Evolutionary conservation across 1,139 yeast genomes (phyloP).

Genomic region (Candida buenavistaensis): DNA sequence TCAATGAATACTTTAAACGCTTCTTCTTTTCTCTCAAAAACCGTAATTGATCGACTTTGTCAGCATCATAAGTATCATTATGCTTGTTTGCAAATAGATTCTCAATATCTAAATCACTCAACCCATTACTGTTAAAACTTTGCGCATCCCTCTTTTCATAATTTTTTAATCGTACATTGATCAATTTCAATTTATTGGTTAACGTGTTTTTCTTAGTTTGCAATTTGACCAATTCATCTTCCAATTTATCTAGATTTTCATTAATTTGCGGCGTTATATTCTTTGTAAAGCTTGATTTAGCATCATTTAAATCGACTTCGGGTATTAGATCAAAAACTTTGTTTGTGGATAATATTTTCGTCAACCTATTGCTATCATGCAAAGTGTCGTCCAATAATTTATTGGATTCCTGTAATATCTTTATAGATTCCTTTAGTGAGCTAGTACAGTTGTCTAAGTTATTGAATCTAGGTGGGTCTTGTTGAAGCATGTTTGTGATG

Average conservation of each 20-base stretch:
- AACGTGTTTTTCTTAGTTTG: slow-evolving; percentile 26
- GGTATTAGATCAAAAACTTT: slow-evolving; percentile 46
- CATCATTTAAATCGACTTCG: slow-evolving; percentile 40
- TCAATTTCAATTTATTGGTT: slow-evolving; percentile 30
- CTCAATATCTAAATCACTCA: slow-evolving; percentile 8
- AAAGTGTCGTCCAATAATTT: slow-evolving; percentile 32
- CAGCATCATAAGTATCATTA: slow-evolving; percentile 16
- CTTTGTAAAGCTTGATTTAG: slow-evolving; percentile 30
- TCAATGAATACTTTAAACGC: slow-evolving; percentile 36
- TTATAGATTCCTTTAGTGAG: slow-evolving; percentile 32
- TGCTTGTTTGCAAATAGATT: slow-evolving; percentile 3
- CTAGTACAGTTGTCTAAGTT: slow-evolving; percentile 25
- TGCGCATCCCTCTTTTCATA: slow-evolving; percentile 18
- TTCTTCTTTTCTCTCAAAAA: slow-evolving; percentile 39
- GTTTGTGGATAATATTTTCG: slow-evolving; percentile 32
- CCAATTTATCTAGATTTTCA: slow-evolving; percentile 30
- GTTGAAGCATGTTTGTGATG: background rate
- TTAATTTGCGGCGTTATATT: slow-evolving; percentile 39
- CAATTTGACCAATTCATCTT: slow-evolving; percentile 31
- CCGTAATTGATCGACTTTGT: slow-evolving; percentile 30
- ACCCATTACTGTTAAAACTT: slow-evolving; percentile 6
- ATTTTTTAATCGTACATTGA: slow-evolving; percentile 29
- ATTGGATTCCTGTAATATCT: slow-evolving; percentile 31
- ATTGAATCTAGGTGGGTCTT: slow-evolving; percentile 3
- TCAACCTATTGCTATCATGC: slow-evolving; percentile 33